Evolutionary conservation across 768 basidiomycete species (phyloP).

Genomic region (Brasilioporus rufonigricans): DNA sequence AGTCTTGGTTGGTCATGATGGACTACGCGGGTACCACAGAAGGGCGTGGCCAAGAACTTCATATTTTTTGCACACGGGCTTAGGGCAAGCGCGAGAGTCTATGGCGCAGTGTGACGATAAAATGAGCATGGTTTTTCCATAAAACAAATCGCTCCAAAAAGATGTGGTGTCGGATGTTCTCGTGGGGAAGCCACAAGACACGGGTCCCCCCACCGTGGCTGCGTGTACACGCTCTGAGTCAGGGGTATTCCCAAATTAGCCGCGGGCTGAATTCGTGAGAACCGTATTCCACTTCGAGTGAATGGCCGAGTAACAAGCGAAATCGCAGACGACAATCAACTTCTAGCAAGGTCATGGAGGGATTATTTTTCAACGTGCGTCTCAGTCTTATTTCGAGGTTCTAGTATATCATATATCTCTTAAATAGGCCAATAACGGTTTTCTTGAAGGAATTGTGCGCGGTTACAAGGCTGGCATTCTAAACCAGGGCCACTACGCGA

Average conservation of each 20-base stretch:
- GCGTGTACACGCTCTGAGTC: not conserved
- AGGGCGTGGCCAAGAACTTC: not conserved
- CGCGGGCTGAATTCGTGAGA: conserved; percentile 12
- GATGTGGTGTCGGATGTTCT: not conserved
- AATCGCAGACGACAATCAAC: conserved; percentile 1
- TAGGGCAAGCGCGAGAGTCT: not conserved
- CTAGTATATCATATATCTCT: conserved; percentile 12
- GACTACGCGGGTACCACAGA: not conserved
- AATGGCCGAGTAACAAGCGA: not conserved
- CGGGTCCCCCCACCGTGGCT: no score
- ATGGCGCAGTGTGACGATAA: conserved; percentile 7
- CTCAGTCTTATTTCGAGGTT: not conserved
- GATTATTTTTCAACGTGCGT: conserved; percentile 83
- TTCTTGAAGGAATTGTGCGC: conserved; percentile 78
- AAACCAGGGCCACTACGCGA: conserved; percentile 85
- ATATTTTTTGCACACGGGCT: not conserved
- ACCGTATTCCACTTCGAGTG: conserved; percentile 13
- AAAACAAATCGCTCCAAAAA: not conserved
- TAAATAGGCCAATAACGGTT: conserved; percentile 67
- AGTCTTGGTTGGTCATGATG: conserved; percentile 8
- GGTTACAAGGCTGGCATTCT: conserved; percentile 95
- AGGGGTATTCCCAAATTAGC: not conserved
- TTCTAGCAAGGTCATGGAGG: conserved; percentile 59
- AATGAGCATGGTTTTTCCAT: not conserved
- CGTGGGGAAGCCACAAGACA: not conserved